Percentiles rank a stretch among this genome's conserved stretches.
Evolutionary conservation across 495 filamentous ascomycete species (phyloP).

Genomic region (Neurospora sp.): DNA sequence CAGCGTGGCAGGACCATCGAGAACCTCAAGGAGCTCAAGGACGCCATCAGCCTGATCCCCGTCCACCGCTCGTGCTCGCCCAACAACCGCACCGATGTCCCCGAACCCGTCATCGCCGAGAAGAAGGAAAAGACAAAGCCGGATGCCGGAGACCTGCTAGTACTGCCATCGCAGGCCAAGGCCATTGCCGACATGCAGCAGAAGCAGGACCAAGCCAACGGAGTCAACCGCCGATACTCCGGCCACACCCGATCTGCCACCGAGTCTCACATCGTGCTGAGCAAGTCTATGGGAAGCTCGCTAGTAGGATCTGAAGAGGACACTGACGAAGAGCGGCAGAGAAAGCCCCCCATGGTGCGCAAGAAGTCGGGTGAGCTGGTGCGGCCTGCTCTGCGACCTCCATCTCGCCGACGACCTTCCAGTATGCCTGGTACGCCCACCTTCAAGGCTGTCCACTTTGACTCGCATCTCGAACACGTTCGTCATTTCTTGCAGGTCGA

Average conservation of each 20-base stretch:
- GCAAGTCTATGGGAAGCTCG: conserved; percentile 43
- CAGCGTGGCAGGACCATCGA: conserved; percentile 41
- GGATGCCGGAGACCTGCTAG: conserved; percentile 22
- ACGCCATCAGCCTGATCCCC: conserved; percentile 70
- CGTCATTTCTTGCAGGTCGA: conserved; percentile 91
- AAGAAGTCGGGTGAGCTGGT: conserved; percentile 99
- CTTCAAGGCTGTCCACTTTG: conserved; percentile 94
- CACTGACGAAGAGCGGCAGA: conserved; percentile 48
- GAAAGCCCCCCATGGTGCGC: conserved; percentile 77
- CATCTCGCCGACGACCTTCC: conserved; percentile 69
- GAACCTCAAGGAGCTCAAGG: conserved; percentile 67
- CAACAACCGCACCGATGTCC: conserved; percentile 16
- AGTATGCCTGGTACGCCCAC: conserved; percentile 98
- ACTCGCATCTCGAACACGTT: conserved; percentile 87
- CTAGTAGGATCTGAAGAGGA: conserved; percentile 53
- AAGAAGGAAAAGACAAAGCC: neutral
- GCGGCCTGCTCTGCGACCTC: conserved; percentile 74
- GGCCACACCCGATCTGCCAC: conserved; percentile 73
- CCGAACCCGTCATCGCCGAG: conserved; percentile 4
- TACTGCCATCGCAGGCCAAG: conserved; percentile 24
- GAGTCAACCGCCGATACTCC: conserved; percentile 37
- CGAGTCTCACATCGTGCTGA: conserved; percentile 51
- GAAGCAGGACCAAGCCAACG: conserved; percentile 21
- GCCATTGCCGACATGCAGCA: conserved; percentile 28
- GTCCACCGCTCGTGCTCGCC: conserved; percentile 58